Conservation (phyloP, 2,329 filamentous ascomycete species). For the Bipolaris sorokiniana region DNA sequence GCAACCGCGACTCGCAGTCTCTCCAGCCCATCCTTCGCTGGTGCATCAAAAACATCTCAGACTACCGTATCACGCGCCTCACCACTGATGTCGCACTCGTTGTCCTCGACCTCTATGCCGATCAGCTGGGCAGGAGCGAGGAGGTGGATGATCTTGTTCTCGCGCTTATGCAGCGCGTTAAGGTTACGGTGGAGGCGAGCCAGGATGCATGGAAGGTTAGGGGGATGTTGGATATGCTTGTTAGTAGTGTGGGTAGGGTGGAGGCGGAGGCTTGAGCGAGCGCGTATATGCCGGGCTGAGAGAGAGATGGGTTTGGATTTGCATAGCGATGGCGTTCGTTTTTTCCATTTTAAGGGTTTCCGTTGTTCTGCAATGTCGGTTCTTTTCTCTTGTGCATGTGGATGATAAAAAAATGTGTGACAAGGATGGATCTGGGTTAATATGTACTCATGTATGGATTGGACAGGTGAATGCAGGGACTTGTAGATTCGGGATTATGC, state of each 20-base stretch:
- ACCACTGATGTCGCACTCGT: conserved; percentile 84
- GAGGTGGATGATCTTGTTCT: conserved; percentile 75
- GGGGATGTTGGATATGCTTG: conserved; percentile 86
- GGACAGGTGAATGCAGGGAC: neutral
- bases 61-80: conserved; percentile 80
- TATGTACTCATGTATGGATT: neutral
- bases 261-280: conserved; percentile 22
- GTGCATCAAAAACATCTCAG: conserved; percentile 79
- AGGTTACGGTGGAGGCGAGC: conserved; percentile 78
- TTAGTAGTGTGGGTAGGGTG: conserved; percentile 60
- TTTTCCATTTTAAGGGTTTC: conserved; percentile 6
- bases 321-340: conserved; percentile 50
- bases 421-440: neutral
- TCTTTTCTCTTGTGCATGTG: conserved; percentile 15
- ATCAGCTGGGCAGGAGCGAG: conserved; percentile 74
- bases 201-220: conserved; percentile 81
- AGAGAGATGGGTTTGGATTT: conserved; percentile 10
- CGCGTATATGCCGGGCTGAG: too few relatives aligned
- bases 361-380: conserved; percentile 16
- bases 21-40: conserved; percentile 84
- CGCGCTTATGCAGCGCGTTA: conserved; percentile 72
- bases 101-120: conserved; percentile 85
- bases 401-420: neutral
- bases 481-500: conserved; percentile 21
- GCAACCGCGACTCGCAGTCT: conserved; percentile 78